Base-by-base conservation (phyloP, 768 basidiomycete genomes). In the Calocybe cyanea region DNA sequence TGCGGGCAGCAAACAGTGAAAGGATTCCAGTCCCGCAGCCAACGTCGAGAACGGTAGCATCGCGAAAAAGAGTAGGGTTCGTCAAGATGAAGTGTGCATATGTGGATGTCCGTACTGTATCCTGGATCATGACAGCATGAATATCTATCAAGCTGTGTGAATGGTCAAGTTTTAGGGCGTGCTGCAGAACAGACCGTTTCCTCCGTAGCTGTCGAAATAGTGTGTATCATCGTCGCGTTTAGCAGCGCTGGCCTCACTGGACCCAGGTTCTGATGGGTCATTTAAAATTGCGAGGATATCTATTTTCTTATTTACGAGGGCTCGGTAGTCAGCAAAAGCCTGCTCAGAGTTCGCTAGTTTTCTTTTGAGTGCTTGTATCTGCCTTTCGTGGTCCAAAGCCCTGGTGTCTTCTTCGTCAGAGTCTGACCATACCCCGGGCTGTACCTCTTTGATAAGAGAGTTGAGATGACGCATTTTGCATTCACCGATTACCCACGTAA, bases 21-120 rank as follows among this genome's bases (percentile, higher is more conserved):
- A 96, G 72, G 39, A 96, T 92, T 1, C 94, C 91, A 0, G 94
- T 96, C 1, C 95, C 95, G 56, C 95, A 98, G 4, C 95, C 95
- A 18, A 97, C 93, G 55, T 97, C 95, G 48, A 98, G 81, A 4
- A 98, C 95, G 40, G 85, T 65, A 14, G 91, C 88, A 52, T 84
- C 87, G 45, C 79, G 78, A 72, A 97, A 96, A 10, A 93, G 66
- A 5, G 72, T 60, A 0, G 92, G 86, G 61, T 86, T 93, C 5
- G 78, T 81, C 20, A 94, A 71, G 62, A 97, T 94, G 66, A 90
- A 98, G 15, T 85, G 77, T 9, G 91, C 92, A 62, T 98, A 98
- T 1, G 92, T 85, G 18, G 93, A 83, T 1, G 95, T 98, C 43
- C 95, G 79, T 38, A 94, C 89, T 71, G 86, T 86, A 61, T 98